Base-by-base conservation (phyloP, 371 early-diverging fungal species). In the Dinochytrium kinnereticum region DNA sequence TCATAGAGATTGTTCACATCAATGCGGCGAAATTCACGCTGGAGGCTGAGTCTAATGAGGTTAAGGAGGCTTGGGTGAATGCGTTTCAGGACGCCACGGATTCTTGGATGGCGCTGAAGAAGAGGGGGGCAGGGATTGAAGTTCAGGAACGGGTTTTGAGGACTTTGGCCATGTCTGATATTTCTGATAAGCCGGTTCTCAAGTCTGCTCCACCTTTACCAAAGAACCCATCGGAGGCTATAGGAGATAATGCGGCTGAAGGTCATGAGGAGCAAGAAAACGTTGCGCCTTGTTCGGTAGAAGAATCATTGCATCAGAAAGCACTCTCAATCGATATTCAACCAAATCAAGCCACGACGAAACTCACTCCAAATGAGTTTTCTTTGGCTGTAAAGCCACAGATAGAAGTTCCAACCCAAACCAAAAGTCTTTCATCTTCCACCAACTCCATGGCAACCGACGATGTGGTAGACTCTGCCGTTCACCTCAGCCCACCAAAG, bases 1-100 rank as follows among this genome's bases (percentile, higher is more conserved):
- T 76, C 37, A 79, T 85, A 37, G 84, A 85, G 34, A 67, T 85
- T 28, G 76, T 78, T 2, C 82, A 82, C 68, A 77, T 82, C 51
- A 75, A 74, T 24, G 34, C 66, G 19, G 55, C 68, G 1, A 77
- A 74, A 19, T 80, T 79, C 30, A 50, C 40, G 1, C 44, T 85
- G 1, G 69, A 69, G 1, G 65, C 51, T 21, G 79, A 79, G 2
- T 72, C 49, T 17, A 40, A n/a, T n/a, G 59, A 71, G n/a, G 24
- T 44, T 2, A 80, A 80, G 66, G 69, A 77, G 40, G 17, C 44
- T 13, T 85, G 86, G 86, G 70, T 82, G 17, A 68, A 69, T 28
- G 75, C 82, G 5, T 70, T 85, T 19, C 68, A 76, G 34, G 78
- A 79, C 2, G 82, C 80, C 2, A 77, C 76, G 1, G 67, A 77